These are phyloP conservation scores for Candida taoyuanica DNA, from an alignment of 805 yeast species.

Conservation along the genomic window DNA sequence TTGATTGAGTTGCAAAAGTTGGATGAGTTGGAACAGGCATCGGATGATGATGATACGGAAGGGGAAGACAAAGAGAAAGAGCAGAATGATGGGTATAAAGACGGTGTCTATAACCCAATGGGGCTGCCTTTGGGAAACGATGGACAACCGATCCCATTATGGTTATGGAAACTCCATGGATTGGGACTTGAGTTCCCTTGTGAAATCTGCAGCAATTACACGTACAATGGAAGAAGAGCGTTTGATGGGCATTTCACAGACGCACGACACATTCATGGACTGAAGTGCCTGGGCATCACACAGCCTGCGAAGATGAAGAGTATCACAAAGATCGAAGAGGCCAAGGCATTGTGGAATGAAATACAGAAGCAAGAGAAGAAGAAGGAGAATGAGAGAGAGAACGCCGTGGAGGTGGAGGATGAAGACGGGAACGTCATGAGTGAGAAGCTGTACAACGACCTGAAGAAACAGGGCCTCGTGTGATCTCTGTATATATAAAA, in stretches of 20 bases:
- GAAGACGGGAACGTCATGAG: constrained; percentile 91
- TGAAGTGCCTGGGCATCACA: constrained; percentile 67
- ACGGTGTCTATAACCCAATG: constrained; percentile 38
- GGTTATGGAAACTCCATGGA: constrained; percentile 91
- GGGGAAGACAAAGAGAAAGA: constrained; percentile 26
- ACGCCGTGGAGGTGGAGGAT: constrained; percentile 81
- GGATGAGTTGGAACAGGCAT: constrained; percentile 25
- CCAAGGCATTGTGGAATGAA: constrained; percentile 49
- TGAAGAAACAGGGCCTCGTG: constrained; percentile 82
- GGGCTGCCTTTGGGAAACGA: constrained; percentile 80
- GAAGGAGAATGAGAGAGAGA: constrained; percentile 34
- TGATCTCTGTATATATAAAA: constrained; percentile 26
- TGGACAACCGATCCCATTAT: constrained; percentile 87
- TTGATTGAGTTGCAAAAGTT: constrained; percentile 27
- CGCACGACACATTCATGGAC: constrained; percentile 65
- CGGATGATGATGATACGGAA: constrained; percentile 29
- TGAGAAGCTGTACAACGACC: constrained; percentile 73
- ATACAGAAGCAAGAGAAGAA: constrained; percentile 27
- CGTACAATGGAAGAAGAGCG: constrained; percentile 66
- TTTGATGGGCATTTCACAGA: constrained; percentile 76
- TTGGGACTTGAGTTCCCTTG: constrained; percentile 67
- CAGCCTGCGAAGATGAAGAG: constrained; percentile 51
- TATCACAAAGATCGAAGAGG: constrained; percentile 65
- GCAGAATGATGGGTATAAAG: constrained; percentile 19
- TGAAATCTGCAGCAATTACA: constrained; percentile 78